Evolutionary conservation across 2,329 filamentous ascomycete genomes (phyloP), one percentile per base, ranked within the genome.

Genomic region (Fusarium sp.): DNA sequence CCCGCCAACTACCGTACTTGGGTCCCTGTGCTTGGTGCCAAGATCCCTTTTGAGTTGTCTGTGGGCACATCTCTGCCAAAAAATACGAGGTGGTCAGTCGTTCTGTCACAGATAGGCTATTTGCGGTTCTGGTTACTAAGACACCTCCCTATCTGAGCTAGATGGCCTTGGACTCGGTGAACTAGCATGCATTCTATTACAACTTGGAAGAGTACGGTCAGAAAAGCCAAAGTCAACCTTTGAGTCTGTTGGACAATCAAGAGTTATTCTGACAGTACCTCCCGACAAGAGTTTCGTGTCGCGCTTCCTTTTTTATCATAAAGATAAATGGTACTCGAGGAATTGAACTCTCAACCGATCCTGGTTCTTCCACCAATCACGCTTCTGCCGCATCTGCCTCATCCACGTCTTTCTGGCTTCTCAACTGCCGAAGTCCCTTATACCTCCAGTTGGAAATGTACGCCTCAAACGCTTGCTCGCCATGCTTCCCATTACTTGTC

Each of bases 401-500:
- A 4, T 53, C 51, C 2, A 57, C 62, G 12, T 65, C 62, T 11
- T 47, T 28, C 13, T 62, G 52, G 30, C 47, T 41, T 18, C 46
- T 57, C 2, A 65, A 56, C n/a, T 65, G 61, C 10, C 39, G 36
- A 11, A 57, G 30, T 3, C 65, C 61, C 1, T 66, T 74, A 65
- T 87, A 88, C 59, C 73, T 79, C 85, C 86, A 88, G 18, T 82
- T 78, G 4, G 78, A 81, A 44, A 88, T 75, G 71, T 86, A 87
- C 4, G 83, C 83, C 7, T 65, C 47, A 39, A 65, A 67, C n/a
- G 82, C 78, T 31, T 82, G 81, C 5, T 72, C 79, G 1, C 80
- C 82, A n/a, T 80, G 74, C 4, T 80, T 80, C 0, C 85, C 86
- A 67, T 89, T 89, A 18, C 78, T 85, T 6, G 87, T 88, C 40